Conservation (phyloP, 2,329 filamentous ascomycete genomes). For the Arthrinium puccinioides region DNA sequence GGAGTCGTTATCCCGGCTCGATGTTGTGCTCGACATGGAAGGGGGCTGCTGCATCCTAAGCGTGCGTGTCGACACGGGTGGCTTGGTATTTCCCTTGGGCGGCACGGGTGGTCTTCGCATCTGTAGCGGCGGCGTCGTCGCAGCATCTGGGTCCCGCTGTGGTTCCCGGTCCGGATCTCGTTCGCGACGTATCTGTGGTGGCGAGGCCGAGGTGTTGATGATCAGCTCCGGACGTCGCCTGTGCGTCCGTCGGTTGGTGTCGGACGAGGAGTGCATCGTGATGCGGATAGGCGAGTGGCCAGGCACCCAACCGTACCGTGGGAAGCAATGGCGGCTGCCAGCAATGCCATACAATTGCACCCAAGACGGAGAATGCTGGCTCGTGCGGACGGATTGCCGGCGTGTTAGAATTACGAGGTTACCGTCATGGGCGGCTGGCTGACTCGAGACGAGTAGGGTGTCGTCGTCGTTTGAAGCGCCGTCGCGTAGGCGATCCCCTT, state of each 20-base stretch:
- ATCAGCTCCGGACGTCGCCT: constrained; percentile 29
- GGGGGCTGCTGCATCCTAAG: constrained; percentile 18
- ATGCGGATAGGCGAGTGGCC: too few species aligned
- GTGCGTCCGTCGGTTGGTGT: constrained; percentile 17
- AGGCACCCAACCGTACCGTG: too few species aligned
- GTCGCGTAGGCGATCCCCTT: too few species aligned
- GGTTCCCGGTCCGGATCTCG: too few species aligned
- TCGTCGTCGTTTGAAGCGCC: too few species aligned
- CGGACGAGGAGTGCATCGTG: constrained; percentile 23
- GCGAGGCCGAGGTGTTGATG: constrained; percentile 23
- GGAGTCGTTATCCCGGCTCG: constrained; percentile 15
- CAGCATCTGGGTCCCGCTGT: constrained; percentile 10
- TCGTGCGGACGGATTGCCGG: too few species aligned
- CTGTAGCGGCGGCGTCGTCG: constrained; percentile 21
- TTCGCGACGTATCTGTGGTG: constrained; percentile 8
- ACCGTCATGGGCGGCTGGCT: too few species aligned
- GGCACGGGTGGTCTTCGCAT: constrained; percentile 16
- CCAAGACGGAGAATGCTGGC: too few species aligned
- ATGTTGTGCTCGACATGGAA: constrained; percentile 12
- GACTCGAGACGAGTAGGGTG: too few species aligned
- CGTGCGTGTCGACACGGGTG: constrained; percentile 24
- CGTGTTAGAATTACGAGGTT: too few species aligned
- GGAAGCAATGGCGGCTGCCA: too few species aligned
- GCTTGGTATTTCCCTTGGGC: constrained; percentile 23
- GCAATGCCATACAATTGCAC: too few species aligned